phyloP scores from a whole-genome alignment of 495 filamentous ascomycete species.

The Amphirosellinia nigrospora region DNA sequence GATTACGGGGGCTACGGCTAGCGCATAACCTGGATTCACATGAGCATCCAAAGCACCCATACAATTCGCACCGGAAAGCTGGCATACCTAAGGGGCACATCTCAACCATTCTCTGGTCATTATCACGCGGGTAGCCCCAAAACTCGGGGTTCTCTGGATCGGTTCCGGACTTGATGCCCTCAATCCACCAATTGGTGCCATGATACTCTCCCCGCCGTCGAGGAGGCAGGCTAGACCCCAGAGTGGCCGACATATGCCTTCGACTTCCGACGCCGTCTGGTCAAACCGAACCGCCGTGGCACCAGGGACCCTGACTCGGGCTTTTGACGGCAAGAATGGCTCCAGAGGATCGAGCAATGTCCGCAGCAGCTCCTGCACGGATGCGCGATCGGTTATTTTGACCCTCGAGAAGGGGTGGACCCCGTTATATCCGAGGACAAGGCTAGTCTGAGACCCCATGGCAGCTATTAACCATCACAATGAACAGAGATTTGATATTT shows the following conservation, averaged over 20 bases:
- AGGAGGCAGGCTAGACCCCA: constrained; percentile 76
- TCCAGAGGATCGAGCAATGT: constrained; percentile 68
- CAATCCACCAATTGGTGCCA: constrained; percentile 67
- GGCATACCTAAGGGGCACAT: constrained; percentile 70
- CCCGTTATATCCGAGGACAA: constrained; percentile 57
- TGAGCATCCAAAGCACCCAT: background rate
- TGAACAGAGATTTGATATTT: background rate
- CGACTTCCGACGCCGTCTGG: constrained; percentile 76
- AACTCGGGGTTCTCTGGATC: constrained; percentile 70
- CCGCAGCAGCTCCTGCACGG: constrained; percentile 62
- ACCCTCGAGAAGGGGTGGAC: constrained; percentile 58
- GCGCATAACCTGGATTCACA: constrained; percentile 52
- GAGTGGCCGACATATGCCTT: constrained; percentile 75
- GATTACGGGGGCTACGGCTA: constrained; percentile 68
- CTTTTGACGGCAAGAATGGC: constrained; percentile 63
- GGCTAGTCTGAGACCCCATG: constrained; percentile 46
- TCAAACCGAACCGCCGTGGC: constrained; percentile 73
- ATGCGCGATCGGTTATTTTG: constrained; percentile 53
- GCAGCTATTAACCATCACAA: background rate
- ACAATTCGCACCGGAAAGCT: background rate
- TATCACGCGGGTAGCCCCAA: constrained; percentile 74
- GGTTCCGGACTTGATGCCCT: constrained; percentile 70
- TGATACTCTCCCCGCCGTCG: constrained; percentile 68
- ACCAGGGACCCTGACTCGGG: constrained; percentile 65
- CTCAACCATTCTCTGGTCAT: constrained; percentile 85